Evolutionary conservation across 2,329 filamentous ascomycete genomes (phyloP).

Genomic region (Fusarium marasasianum): DNA sequence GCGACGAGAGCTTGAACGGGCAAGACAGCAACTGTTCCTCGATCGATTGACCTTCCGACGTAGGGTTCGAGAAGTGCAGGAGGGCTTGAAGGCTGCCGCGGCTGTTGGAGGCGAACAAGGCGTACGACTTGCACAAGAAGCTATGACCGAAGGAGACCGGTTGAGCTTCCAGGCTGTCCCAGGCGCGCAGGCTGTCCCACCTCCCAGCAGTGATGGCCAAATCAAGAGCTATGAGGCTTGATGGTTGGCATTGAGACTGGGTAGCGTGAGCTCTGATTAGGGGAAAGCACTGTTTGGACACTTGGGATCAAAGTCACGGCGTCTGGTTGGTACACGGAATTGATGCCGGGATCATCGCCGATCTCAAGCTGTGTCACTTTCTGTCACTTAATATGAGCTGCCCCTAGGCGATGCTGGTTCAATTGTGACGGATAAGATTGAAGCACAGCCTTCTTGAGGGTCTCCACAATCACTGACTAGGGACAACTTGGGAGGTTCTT

Average conservation of each 20-base stretch:
- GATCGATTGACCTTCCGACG: constrained; percentile 91
- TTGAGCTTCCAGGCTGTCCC: constrained; percentile 62
- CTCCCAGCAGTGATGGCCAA: constrained; percentile 63
- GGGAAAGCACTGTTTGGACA: constrained; percentile 15
- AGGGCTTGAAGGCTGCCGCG: constrained; percentile 69
- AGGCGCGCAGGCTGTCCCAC: constrained; percentile 58
- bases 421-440: neutral
- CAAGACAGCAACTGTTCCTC: constrained; percentile 90
- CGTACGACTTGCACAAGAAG: constrained; percentile 58
- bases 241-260: neutral
- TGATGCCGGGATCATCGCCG: constrained; percentile 13
- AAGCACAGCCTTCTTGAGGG: neutral
- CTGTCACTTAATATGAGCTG: neutral
- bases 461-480: neutral
- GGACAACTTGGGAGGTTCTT: neutral
- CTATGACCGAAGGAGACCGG: constrained; percentile 59
- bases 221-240: constrained; percentile 68
- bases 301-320: constrained; percentile 35
- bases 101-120: constrained; percentile 61
- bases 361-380: neutral
- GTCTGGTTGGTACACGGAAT: constrained; percentile 29
- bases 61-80: constrained; percentile 84
- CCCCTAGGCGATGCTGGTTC: neutral
- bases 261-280: neutral
- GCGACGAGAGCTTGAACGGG: constrained; percentile 89